Evolutionary conservation across 768 basidiomycete species (phyloP).

Genomic region (Trametes elegans): DNA sequence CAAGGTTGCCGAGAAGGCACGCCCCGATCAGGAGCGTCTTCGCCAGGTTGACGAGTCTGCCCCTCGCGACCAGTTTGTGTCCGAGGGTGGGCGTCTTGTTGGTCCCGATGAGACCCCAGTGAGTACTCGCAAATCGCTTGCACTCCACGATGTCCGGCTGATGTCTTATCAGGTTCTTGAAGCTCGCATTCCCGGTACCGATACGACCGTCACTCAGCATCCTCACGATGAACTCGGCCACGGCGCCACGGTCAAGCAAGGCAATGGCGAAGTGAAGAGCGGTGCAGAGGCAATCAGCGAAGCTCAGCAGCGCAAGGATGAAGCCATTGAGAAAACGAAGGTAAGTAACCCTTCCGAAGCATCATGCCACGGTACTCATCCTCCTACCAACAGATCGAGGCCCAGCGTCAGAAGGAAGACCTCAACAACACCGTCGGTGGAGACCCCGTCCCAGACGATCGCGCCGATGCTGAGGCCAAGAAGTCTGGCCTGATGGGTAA

Average conservation of each 20-base stretch:
- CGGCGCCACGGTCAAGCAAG: slow-evolving; percentile 34
- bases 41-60: slow-evolving; percentile 67
- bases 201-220: slow-evolving; percentile 45
- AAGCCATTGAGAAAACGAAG: slow-evolving; percentile 12
- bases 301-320: slow-evolving; percentile 20
- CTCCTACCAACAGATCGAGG: slow-evolving; percentile 10
- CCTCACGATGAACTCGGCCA: slow-evolving; percentile 45
- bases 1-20: slow-evolving; percentile 67
- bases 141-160: too few species aligned
- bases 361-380: background rate
- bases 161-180: slow-evolving; percentile 32
- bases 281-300: slow-evolving; percentile 26
- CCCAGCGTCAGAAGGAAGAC: slow-evolving; percentile 24
- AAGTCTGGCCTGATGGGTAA: slow-evolving; percentile 34
- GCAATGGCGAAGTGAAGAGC: slow-evolving; percentile 34
- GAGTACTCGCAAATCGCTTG: background rate
- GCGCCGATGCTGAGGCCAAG: slow-evolving; percentile 39
- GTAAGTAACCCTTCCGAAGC: background rate
- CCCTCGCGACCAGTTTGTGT: slow-evolving; percentile 64
- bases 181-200: slow-evolving; percentile 44
- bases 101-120: slow-evolving; percentile 47
- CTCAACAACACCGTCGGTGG: slow-evolving; percentile 24
- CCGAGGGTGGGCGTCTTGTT: slow-evolving; percentile 40
- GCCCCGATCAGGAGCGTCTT: slow-evolving; percentile 64
- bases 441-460: slow-evolving; percentile 30